phyloP scores from a whole-genome alignment of 2,329 filamentous ascomycete genomes.

The Trichophaea hybrida region DNA sequence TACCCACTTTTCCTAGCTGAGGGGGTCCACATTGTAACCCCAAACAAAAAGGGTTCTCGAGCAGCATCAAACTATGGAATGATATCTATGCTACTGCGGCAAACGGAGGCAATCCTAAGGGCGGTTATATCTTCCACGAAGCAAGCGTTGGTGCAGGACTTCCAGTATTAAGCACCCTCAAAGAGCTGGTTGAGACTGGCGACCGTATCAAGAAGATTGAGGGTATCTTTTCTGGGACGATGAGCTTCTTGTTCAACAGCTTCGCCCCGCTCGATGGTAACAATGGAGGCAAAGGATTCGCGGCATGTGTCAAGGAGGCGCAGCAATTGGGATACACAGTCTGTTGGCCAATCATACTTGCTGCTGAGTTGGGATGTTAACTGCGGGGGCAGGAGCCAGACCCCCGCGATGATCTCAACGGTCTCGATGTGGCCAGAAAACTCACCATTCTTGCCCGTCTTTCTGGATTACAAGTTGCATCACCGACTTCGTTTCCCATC shows the following conservation, averaged over 20 bases:
- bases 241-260: constrained; percentile 96
- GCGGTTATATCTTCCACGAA: constrained; percentile 83
- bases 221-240: constrained; percentile 92
- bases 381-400: constrained; percentile 49
- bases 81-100: constrained; percentile 66
- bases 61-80: constrained; percentile 66
- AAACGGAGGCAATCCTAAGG: constrained; percentile 41
- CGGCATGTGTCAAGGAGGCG: constrained; percentile 77
- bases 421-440: constrained; percentile 84
- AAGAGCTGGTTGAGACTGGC: constrained; percentile 86
- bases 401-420: constrained; percentile 73
- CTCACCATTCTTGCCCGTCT: constrained; percentile 85
- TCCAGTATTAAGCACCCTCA: constrained; percentile 82
- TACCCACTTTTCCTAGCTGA: constrained; percentile 70
- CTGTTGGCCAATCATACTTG: not conserved
- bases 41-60: constrained; percentile 95
- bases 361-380: not conserved
- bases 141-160: constrained; percentile 86
- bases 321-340: constrained; percentile 78
- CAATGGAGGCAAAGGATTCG: constrained; percentile 61
- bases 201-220: constrained; percentile 86
- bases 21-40: constrained; percentile 83
- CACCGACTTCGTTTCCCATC: constrained; percentile 79
- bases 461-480: constrained; percentile 65
- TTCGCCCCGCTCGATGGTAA: constrained; percentile 66